These are phyloP conservation scores for Scutellaria galericulata DNA, from an alignment of 257 asterid species.

Conservation along the genomic window DNA sequence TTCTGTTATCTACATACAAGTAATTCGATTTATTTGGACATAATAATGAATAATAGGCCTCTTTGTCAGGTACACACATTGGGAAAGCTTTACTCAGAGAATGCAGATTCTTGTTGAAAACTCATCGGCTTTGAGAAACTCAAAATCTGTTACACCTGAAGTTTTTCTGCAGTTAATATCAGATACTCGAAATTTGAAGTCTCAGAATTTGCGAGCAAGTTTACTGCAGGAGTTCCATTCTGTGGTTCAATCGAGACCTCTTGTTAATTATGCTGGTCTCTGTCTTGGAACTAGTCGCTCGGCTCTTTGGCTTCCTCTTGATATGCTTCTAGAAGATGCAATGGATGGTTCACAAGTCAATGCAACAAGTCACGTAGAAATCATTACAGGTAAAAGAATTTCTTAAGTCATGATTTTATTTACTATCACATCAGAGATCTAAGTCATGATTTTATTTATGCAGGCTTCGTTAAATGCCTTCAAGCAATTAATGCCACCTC, in stretches of 20 bases:
- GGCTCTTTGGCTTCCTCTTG: constrained; percentile 94
- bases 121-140: constrained; percentile 68
- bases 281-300: constrained; percentile 75
- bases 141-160: constrained; percentile 49
- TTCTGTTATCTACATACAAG: background rate
- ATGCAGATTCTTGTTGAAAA: constrained; percentile 67
- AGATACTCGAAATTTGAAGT: constrained; percentile 40
- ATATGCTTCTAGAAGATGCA: constrained; percentile 89
- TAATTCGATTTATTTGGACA: constrained; percentile 11
- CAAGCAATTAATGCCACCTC: constrained; percentile 81
- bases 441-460: constrained; percentile 31
- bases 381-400: constrained; percentile 68
- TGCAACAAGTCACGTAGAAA: constrained; percentile 89
- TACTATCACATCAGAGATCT: constrained; percentile 26
- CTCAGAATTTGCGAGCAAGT: constrained; percentile 44
- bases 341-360: constrained; percentile 92
- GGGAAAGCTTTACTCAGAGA: constrained; percentile 69
- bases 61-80: constrained; percentile 61
- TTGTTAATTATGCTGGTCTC: constrained; percentile 64
- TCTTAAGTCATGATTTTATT: background rate
- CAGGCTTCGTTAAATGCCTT: constrained; percentile 91
- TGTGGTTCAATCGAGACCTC: constrained; percentile 54
- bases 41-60: background rate
- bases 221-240: constrained; percentile 52
- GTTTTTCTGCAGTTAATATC: constrained; percentile 57